A percentile compares a stretch with the other conserved stretches of the same genome.
These are phyloP conservation scores for Rhododendron henanense DNA, from an alignment of 148 eudicot species.

Conservation along the genomic window DNA sequence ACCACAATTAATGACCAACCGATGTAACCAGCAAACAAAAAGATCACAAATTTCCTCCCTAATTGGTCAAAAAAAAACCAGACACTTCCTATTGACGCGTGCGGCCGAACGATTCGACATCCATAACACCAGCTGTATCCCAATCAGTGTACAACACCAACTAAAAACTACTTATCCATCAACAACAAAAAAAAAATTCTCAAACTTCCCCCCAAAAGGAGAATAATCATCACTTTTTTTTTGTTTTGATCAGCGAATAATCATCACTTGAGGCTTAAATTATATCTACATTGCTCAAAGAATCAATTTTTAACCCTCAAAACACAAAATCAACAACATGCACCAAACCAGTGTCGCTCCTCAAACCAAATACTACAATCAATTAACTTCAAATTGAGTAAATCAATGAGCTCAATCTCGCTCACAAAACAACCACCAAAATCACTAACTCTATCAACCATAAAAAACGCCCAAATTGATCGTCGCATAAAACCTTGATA, in stretches of 20 bases:
- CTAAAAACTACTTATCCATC: neutral
- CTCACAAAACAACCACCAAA: neutral
- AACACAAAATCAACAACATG: neutral
- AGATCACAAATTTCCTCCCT: neutral
- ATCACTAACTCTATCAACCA: neutral
- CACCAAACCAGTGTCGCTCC: neutral
- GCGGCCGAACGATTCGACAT: neutral
- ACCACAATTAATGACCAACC: neutral
- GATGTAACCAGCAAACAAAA: neutral
- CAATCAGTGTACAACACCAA: neutral
- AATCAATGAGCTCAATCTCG: neutral
- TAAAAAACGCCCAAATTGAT: neutral
- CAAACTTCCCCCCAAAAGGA: neutral
- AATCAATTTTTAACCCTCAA: neutral
- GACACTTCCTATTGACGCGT: neutral
- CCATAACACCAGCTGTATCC: neutral
- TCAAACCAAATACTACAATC: neutral
- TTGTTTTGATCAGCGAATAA: neutral
- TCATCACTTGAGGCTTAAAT: neutral
- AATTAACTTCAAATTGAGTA: neutral
- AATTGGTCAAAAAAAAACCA: neutral
- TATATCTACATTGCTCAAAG: neutral
- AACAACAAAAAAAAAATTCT: neutral
- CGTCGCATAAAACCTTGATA: neutral
- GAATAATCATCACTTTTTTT: neutral